These are phyloP conservation scores for Xylariaceae sp. DNA, from an alignment of 2,329 filamentous ascomycete species.

Conservation along the genomic window DNA sequence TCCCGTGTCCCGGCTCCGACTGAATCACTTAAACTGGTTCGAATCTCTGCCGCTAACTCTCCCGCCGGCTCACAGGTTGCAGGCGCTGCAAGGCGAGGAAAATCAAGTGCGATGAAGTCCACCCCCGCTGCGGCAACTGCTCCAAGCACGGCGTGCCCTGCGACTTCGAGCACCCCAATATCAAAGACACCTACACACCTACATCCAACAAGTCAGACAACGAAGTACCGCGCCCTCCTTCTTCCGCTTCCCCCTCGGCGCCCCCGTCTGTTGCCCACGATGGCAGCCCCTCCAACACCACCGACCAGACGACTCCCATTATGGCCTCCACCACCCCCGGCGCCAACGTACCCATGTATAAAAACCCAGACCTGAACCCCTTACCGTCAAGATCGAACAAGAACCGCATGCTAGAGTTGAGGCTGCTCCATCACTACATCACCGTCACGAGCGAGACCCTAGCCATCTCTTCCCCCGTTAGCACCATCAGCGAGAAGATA, in stretches of 20 bases:
- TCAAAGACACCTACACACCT: conserved; percentile 43
- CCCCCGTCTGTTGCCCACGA: conserved; percentile 24
- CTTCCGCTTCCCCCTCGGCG: conserved; percentile 25
- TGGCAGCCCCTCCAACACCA: conserved; percentile 26
- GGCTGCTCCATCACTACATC: conserved; percentile 64
- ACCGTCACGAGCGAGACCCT: conserved; percentile 60
- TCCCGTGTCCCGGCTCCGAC: not conserved
- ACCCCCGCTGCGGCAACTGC: conserved; percentile 65
- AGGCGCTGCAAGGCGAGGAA: conserved; percentile 65
- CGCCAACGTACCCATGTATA: conserved; percentile 23
- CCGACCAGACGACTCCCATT: conserved; percentile 26
- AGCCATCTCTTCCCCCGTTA: conserved; percentile 49
- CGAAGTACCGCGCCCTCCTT: conserved; percentile 33
- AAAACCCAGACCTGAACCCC: conserved; percentile 34
- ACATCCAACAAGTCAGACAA: conserved; percentile 14
- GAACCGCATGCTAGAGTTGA: conserved; percentile 56
- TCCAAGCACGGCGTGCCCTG: conserved; percentile 64
- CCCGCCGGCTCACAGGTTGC: conserved; percentile 41
- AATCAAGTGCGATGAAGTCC: conserved; percentile 70
- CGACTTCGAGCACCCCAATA: conserved; percentile 58
- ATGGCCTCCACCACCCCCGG: conserved; percentile 33
- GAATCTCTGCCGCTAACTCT: conserved; percentile 2
- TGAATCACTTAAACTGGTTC: not conserved
- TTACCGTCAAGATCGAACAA: conserved; percentile 36
- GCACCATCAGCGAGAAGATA: conserved; percentile 51